phyloP scores from a whole-genome alignment of 225 moss, liverwort and hornwort species.

The Sphagnum contortum region DNA sequence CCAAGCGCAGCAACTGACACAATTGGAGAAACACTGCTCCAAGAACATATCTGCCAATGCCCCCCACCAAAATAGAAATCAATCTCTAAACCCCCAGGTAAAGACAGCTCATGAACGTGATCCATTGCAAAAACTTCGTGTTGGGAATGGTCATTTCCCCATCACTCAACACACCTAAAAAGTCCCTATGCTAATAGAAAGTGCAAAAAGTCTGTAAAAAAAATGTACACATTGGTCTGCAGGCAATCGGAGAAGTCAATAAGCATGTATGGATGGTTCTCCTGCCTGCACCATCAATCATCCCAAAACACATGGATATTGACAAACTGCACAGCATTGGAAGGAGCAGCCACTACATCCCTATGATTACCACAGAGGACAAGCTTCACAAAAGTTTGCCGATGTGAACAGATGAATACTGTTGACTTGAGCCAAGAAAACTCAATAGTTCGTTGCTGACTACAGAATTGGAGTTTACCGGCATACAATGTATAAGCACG shows the following conservation, averaged over 20 bases:
- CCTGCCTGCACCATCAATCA: slow-evolving; percentile 64
- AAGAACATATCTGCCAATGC: slow-evolving; percentile 69
- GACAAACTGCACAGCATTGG: neutral
- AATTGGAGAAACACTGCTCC: slow-evolving; percentile 97
- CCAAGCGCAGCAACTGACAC: slow-evolving; percentile 80
- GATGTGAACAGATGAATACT: no score
- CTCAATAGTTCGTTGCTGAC: no score
- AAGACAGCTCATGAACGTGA: no score
- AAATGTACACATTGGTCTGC: slow-evolving; percentile 92
- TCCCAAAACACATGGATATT: neutral
- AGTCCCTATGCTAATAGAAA: neutral
- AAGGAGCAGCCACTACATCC: neutral
- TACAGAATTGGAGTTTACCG: slow-evolving; percentile 39
- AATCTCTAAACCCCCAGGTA: no score
- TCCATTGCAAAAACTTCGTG: no score
- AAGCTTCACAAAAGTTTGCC: no score
- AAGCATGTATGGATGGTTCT: slow-evolving; percentile 99
- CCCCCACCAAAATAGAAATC: neutral
- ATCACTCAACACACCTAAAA: neutral
- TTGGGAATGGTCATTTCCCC: no score
- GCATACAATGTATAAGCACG: slow-evolving; percentile 99
- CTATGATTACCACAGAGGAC: no score
- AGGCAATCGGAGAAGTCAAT: slow-evolving; percentile 98
- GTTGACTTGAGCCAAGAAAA: no score
- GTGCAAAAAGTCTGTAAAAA: neutral